Evolutionary conservation across 2,329 filamentous ascomycete species (phyloP), one percentile per base, ranked within the genome.

Genomic region (Fusarium sp.): DNA sequence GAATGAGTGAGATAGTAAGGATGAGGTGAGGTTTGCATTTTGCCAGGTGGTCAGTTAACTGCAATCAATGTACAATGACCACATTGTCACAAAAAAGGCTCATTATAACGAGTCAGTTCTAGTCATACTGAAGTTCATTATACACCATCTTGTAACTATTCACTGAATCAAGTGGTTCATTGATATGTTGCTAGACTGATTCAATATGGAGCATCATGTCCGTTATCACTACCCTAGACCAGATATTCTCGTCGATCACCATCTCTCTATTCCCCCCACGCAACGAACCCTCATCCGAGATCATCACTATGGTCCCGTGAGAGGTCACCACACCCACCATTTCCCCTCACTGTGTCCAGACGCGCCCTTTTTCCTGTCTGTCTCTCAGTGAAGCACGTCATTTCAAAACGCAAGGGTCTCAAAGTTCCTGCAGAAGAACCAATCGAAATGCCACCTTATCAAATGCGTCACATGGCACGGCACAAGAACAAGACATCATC

Each of bases 301-400:
- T 71, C 70, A 71, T 50, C 65, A 67, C 54, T 58, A 57, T 41
- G 70, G 65, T 73, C 70, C 54, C 66, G 70, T 72, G 70, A 70
- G 57, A 72, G 57, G 56, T 71, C 57, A 73, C 33, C 65, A 73
- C 70, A 72, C 69, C 69, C 69, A 66, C 62, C 46, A 17, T 38
- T 31, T 44, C 42, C 44, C 29, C 27, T 39, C 38, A 27, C 20
- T 13, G n/a, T 27, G 53, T 50, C 70, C n/a, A 71, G 67, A 70
- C 49, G 61, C 65, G 69, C 59, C 69, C 38, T 72, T 66, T 70
- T 46, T 5, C 45, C 25, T 63, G 54, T 50, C 18, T 52, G 22
- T 39, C 49, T 27, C 33, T 53, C 22, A 15, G 44, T 55, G 60
- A 54, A 56, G 69, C 29, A 72, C 72, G 69, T 62, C 70, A 72